phyloP scores from a whole-genome alignment of 129 eudicot genomes.

The Oenanthe sinensis region DNA sequence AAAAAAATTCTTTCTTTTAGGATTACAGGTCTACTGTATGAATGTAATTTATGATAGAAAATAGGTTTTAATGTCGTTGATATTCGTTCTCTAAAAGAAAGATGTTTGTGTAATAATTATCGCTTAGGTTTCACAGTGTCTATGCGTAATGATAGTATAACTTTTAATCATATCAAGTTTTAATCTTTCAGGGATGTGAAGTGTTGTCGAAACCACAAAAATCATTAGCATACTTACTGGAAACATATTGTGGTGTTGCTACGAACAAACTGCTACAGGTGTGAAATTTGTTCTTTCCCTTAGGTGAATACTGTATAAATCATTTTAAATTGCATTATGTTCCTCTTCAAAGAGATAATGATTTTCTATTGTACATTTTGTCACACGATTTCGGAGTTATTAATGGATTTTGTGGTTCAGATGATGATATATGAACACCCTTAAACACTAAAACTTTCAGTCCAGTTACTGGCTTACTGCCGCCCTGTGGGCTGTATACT shows the following conservation, averaged over 20 bases:
- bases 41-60: neutral
- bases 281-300: conserved; percentile 2
- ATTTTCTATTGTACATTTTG: too few species aligned
- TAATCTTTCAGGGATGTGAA: conserved; percentile 76
- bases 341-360: neutral
- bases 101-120: neutral
- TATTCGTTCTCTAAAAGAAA: neutral
- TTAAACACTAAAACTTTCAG: neutral
- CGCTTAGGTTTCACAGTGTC: neutral
- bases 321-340: neutral
- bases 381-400: neutral
- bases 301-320: neutral
- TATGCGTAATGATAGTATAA: neutral
- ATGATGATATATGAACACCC: neutral
- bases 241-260: conserved; percentile 68
- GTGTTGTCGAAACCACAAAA: conserved; percentile 78
- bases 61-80: neutral
- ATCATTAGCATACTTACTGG: conserved; percentile 87
- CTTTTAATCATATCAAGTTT: conserved; percentile 5
- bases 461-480: neutral
- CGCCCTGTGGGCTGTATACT: neutral
- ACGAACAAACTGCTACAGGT: conserved; percentile 87
- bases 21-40: too few species aligned
- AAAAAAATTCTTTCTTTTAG: neutral
- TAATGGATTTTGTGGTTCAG: neutral